Base-by-base conservation (phyloP, 2,329 filamentous ascomycete genomes). In the Chaetomium sp. region DNA sequence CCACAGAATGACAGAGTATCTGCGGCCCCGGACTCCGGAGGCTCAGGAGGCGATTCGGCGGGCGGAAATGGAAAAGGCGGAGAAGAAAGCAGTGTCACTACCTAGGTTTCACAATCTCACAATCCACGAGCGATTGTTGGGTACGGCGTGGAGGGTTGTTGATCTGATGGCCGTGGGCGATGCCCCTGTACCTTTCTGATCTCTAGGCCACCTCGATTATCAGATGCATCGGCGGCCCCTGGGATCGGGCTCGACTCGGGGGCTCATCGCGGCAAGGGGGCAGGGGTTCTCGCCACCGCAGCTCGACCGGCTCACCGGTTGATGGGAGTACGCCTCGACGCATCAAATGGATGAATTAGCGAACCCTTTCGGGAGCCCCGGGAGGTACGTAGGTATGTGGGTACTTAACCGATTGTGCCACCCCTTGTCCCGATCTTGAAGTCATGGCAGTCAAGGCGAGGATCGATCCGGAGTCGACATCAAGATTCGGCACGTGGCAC, bases 41-140 rank as follows among this genome's bases (percentile, higher is more conserved):
- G 4, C 38, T 19, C 1, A 23, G 8, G 45, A 21, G 21, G 45
- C n/a, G 23, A 47, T 47, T 8, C 8, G 6, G 7, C 45, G n/a
- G n/a, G 45, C 45, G 45, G n/a, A n/a, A n/a, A 12, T 47, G 45
- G 45, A n/a, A 47, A 47, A 47, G 33, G 45, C 45, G 45, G 45
- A 21, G 45, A 23, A 47, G 33, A 10, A 8, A 4, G 33, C 8
- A 8, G 33, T 35, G 13, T 35, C 13, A 35, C 33, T 29, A n/a
- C n/a, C n/a, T n/a, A 6, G 33, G 33, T 13, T 35, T 35, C 33
- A 35, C 33, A 29, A 6, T 12, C 6, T 23, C 45, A 47, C 19
- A 6, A 4, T 42, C 16, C 38, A 12, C 7, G 2, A 7, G n/a
- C 6, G n/a, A 47, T 3, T 47, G n/a, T 23, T n/a, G 38, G 5